Evolutionary conservation across 768 basidiomycete genomes (phyloP).

Genomic region (Multifurca ochricompacta): DNA sequence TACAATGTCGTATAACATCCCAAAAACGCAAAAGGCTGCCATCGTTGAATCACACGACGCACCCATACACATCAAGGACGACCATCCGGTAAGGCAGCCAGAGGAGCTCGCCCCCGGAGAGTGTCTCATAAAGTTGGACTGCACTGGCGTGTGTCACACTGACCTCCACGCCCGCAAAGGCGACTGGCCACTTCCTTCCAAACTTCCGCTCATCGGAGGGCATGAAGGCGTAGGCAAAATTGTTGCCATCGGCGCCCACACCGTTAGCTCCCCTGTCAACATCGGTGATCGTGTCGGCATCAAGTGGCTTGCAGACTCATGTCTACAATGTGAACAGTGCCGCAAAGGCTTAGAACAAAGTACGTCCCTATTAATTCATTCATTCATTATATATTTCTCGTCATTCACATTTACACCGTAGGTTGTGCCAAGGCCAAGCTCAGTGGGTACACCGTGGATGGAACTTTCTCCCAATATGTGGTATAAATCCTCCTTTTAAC

Average conservation of each 20-base stretch:
- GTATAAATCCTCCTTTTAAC: conserved; percentile 21
- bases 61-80: conserved; percentile 29
- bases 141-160: conserved; percentile 82
- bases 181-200: conserved; percentile 75
- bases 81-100: conserved; percentile 50
- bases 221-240: conserved; percentile 74
- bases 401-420: conserved; percentile 21
- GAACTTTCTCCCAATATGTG: conserved; percentile 67
- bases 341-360: conserved; percentile 70
- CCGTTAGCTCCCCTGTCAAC: conserved; percentile 51
- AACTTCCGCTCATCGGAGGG: conserved; percentile 65
- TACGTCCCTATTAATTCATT: conserved; percentile 26
- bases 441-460: conserved; percentile 70
- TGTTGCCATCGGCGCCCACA: conserved; percentile 70
- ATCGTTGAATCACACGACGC: conserved; percentile 29
- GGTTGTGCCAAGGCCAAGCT: conserved; percentile 53
- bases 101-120: conserved; percentile 56
- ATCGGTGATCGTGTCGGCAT: conserved; percentile 77
- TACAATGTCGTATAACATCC: conserved; percentile 28
- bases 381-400: neutral
- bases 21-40: conserved; percentile 37
- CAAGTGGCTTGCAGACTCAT: conserved; percentile 73
- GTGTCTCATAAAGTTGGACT: conserved; percentile 68
- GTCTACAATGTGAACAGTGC: conserved; percentile 71
- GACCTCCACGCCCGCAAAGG: conserved; percentile 68